phyloP scores from a whole-genome alignment of 148 eudicot genomes.

The Cornus controversa region DNA sequence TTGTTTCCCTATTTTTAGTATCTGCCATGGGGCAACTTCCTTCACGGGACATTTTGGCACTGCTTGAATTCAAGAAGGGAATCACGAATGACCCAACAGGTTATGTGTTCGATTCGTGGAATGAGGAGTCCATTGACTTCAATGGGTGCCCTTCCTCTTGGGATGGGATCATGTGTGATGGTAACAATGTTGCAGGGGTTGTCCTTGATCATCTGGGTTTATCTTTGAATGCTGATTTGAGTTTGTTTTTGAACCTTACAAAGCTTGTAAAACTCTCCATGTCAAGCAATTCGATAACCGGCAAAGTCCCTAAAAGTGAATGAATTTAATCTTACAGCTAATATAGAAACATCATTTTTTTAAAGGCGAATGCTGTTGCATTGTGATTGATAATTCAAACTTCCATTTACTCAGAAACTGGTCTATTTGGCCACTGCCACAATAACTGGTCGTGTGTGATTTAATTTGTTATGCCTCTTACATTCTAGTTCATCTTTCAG shows the following conservation, averaged over 20 bases:
- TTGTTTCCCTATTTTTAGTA: conserved; percentile 39
- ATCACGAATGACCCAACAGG: conserved; percentile 91
- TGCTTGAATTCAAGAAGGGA: conserved; percentile 94
- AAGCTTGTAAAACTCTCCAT: conserved; percentile 87
- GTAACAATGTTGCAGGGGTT: conserved; percentile 88
- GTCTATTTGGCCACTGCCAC: neutral
- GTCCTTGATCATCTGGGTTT: conserved; percentile 76
- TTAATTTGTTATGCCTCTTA: neutral
- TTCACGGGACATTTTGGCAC: conserved; percentile 80
- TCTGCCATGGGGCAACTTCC: conserved; percentile 79
- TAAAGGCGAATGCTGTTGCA: neutral
- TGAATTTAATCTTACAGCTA: neutral
- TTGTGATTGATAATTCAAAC: neutral
- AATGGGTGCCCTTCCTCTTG: conserved; percentile 99
- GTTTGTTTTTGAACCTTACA: conserved; percentile 79
- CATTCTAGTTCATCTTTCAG: conserved; percentile 40
- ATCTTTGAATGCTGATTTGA: conserved; percentile 80
- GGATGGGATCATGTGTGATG: conserved; percentile 94
- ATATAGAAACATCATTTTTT: neutral
- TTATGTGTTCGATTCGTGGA: conserved; percentile 86
- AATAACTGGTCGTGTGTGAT: neutral
- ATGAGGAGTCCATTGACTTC: conserved; percentile 96
- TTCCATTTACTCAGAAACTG: neutral
- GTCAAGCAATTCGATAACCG: conserved; percentile 82
- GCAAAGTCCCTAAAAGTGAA: conserved; percentile 37